These are phyloP conservation scores for Niebla homalea DNA, from an alignment of 495 filamentous ascomycete genomes.

Conservation along the genomic window DNA sequence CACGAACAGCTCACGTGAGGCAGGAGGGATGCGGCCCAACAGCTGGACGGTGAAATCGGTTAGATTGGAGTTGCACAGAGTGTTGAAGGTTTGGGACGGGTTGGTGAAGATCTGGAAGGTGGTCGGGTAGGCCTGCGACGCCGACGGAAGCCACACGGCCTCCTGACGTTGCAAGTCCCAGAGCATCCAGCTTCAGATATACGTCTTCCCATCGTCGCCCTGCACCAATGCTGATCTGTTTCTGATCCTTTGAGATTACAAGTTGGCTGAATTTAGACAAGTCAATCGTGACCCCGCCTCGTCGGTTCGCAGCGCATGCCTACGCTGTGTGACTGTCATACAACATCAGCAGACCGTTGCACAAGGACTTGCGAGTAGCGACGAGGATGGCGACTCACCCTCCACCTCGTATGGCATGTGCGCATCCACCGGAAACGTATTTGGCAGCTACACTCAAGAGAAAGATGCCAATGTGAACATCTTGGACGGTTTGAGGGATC, in stretches of 20 bases:
- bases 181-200: conserved; percentile 31
- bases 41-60: conserved; percentile 24
- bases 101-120: conserved; percentile 21
- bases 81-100: conserved; percentile 18
- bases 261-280: conserved; percentile 28
- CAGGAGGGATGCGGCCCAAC: not conserved
- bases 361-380: not conserved
- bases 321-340: conserved; percentile 8
- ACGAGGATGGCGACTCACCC: not conserved
- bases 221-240: conserved; percentile 21
- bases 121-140: conserved; percentile 24
- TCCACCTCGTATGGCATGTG: conserved; percentile 7
- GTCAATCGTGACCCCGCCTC: conserved; percentile 22
- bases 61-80: conserved; percentile 24
- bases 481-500: conserved; percentile 16
- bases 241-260: conserved; percentile 1
- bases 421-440: not conserved
- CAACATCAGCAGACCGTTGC: not conserved
- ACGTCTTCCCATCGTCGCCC: conserved; percentile 38
- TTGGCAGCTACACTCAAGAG: conserved; percentile 7
- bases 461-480: conserved; percentile 18
- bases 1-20: conserved; percentile 6
- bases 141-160: conserved; percentile 33
- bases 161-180: conserved; percentile 34
- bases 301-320: conserved; percentile 19